A percentile compares a stretch with the other conserved stretches of the same genome.
Conservation (phyloP, 2,329 filamentous ascomycete genomes). For the Zarea fungicola region DNA sequence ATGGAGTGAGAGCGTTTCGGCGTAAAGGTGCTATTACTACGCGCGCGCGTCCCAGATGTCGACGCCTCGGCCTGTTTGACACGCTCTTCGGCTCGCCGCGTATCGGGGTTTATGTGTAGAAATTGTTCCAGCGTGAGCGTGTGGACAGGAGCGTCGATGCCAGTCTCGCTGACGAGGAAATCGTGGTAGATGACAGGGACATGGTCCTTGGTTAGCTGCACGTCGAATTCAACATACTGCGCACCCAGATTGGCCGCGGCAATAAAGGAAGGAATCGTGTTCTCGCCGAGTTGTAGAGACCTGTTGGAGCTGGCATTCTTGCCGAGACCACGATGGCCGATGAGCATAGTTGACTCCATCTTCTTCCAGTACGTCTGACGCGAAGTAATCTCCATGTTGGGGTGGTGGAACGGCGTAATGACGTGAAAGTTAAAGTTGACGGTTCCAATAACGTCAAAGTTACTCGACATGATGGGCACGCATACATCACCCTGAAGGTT, state of each 20-base stretch:
- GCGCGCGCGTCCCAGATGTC: slow-evolving; percentile 17
- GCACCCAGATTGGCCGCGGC: slow-evolving; percentile 89
- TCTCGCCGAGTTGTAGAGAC: slow-evolving; percentile 91
- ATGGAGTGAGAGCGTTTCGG: slow-evolving; percentile 51
- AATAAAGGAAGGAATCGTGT: slow-evolving; percentile 93
- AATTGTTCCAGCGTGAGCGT: slow-evolving; percentile 94
- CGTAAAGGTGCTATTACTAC: slow-evolving; percentile 36
- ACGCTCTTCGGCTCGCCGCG: slow-evolving; percentile 25
- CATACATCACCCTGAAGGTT: slow-evolving; percentile 88
- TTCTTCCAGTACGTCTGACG: slow-evolving; percentile 97
- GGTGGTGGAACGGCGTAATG: slow-evolving; percentile 89
- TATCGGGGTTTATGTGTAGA: slow-evolving; percentile 72
- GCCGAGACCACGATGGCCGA: slow-evolving; percentile 69
- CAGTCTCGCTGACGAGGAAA: slow-evolving; percentile 95
- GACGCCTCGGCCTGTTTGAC: slow-evolving; percentile 16
- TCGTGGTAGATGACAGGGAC: slow-evolving; percentile 98
- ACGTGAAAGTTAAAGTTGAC: slow-evolving; percentile 97
- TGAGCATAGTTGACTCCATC: slow-evolving; percentile 78
- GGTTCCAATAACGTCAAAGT: slow-evolving; percentile 83
- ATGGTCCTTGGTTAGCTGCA: slow-evolving; percentile 97
- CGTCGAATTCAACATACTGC: slow-evolving; percentile 72
- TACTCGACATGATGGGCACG: slow-evolving; percentile 82
- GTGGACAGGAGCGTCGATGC: slow-evolving; percentile 93
- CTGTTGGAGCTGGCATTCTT: slow-evolving; percentile 83
- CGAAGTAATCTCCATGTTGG: slow-evolving; percentile 86